Percentiles rank a stretch among this genome's conserved stretches.
phyloP scores from a whole-genome alignment of 768 basidiomycete genomes.

The Pulveroboletus ravenelii region DNA sequence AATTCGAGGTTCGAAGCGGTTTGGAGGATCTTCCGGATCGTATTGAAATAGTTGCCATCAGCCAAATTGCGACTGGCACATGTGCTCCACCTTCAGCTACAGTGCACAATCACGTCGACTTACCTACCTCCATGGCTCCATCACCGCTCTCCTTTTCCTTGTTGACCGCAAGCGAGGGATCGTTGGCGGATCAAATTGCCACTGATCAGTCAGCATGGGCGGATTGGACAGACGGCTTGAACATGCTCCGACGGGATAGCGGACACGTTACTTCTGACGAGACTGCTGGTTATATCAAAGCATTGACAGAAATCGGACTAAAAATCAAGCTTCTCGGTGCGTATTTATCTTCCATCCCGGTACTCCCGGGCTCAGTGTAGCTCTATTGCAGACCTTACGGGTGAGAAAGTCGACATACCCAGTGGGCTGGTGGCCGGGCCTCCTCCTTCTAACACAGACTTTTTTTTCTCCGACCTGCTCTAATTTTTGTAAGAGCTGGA shows the following conservation, averaged over 20 bases:
- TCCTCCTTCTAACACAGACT: conserved; percentile 75
- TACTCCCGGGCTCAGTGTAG: background rate
- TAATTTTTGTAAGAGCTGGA: conserved; percentile 16
- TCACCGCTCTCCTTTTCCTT: conserved; percentile 77
- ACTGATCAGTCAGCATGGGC: conserved; percentile 77
- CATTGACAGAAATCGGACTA: conserved; percentile 84
- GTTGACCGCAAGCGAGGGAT: conserved; percentile 62
- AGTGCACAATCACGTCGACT: conserved; percentile 55
- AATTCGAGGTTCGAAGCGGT: conserved; percentile 74
- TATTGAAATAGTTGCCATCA: conserved; percentile 76
- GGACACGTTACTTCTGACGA: conserved; percentile 82
- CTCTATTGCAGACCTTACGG: conserved; percentile 64
- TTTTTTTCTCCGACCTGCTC: conserved; percentile 73
- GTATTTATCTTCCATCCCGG: conserved; percentile 19
- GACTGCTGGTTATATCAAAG: conserved; percentile 81
- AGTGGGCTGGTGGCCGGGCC: conserved; percentile 72
- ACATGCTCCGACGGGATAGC: conserved; percentile 77
- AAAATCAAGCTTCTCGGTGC: conserved; percentile 85
- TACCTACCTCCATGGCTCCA: conserved; percentile 50
- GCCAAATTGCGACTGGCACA: conserved; percentile 72
- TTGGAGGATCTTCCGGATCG: conserved; percentile 85
- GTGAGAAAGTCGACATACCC: conserved; percentile 87
- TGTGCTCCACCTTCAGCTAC: conserved; percentile 66
- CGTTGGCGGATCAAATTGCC: conserved; percentile 74
- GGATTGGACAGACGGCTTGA: conserved; percentile 92